A percentile compares a stretch with the other conserved stretches of the same genome.
phyloP scores from a whole-genome alignment of 2,329 filamentous ascomycete species.

The Clathrospora elynae region DNA sequence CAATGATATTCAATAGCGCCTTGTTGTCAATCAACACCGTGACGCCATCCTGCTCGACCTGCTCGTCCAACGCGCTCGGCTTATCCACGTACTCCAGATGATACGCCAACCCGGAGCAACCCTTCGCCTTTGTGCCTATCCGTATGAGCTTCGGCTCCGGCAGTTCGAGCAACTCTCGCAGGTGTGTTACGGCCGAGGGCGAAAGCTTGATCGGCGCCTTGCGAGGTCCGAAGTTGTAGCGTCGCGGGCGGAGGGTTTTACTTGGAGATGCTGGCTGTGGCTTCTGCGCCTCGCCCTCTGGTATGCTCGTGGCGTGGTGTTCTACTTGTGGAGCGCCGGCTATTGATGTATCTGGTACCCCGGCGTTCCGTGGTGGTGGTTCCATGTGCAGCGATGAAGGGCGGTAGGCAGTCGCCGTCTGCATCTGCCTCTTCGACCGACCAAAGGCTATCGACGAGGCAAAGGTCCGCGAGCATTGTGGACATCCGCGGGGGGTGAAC shows the following conservation, averaged over 20 bases:
- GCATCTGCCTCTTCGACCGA: slow-evolving; percentile 55
- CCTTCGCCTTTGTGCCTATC: slow-evolving; percentile 90
- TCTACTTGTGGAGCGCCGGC: slow-evolving; percentile 48
- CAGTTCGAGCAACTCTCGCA: slow-evolving; percentile 76
- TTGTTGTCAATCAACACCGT: slow-evolving; percentile 97
- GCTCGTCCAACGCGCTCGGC: slow-evolving; percentile 84
- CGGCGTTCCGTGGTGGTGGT: slow-evolving; percentile 63
- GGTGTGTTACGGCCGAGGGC: slow-evolving; percentile 75
- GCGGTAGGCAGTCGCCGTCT: slow-evolving; percentile 68
- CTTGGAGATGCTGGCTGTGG: slow-evolving; percentile 54
- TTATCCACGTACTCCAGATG: slow-evolving; percentile 95
- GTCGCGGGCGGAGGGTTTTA: slow-evolving; percentile 60
- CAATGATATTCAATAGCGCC: slow-evolving; percentile 96
- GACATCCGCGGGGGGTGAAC: slow-evolving; percentile 42
- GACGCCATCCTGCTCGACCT: slow-evolving; percentile 93
- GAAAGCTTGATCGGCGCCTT: slow-evolving; percentile 93
- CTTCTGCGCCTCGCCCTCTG: slow-evolving; percentile 71
- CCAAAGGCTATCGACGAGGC: slow-evolving; percentile 47
- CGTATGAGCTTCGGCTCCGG: slow-evolving; percentile 92
- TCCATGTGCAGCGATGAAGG: slow-evolving; percentile 63
- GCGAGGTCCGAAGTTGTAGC: slow-evolving; percentile 73
- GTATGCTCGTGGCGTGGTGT: slow-evolving; percentile 54
- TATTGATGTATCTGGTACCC: slow-evolving; percentile 66
- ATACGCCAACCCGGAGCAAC: slow-evolving; percentile 92
- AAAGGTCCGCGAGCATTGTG: slow-evolving; percentile 54